Evolutionary conservation across 768 basidiomycete genomes (phyloP), one percentile per base, ranked within the genome.

Genomic region (Russula emetica): DNA sequence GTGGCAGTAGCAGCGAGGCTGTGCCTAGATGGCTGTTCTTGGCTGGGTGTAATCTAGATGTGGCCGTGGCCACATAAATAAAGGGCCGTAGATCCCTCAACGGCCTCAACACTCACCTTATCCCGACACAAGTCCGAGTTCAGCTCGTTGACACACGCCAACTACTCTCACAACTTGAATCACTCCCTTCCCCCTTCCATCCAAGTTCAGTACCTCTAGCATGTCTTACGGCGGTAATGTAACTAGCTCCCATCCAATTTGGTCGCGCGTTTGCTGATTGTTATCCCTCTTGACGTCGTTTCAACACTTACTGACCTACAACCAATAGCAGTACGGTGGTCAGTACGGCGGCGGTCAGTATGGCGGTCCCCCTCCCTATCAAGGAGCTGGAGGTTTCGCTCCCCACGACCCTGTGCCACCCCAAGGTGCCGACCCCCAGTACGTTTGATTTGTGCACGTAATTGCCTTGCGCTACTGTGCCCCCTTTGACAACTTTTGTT

Each of bases 381-480:
- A 72, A 1, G 75, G 36, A 6, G 69, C 70, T 7, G 76, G 76
- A 54, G 73, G 77, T 16, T 78, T 77, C 36, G 68, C 73, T 9
- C 54, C 62, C 3, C 67, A 69, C 22, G 71, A 71, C 18, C 80
- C 78, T 9, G n/a, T 1, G n/a, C 77, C 84, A 3, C 86, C 86
- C 7, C 80, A 84, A 13, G 88, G 86, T 34, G 85, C 85, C 16
- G 90, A 92, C 60, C 88, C 88, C 28, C 83, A 87, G 90, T 92
- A 69, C 72, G 87, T 76, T 10, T 40, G 32, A 49, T 26, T 26
- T 13, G n/a, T n/a, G n/a, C n/a, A n/a, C n/a, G n/a, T n/a, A n/a
- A n/a, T n/a, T n/a, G n/a, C 16, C 9, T 16, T 7, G 38, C 38
- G 13, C 9, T 11, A 40, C n/a, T 6, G 13, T 13, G n/a, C 14